A percentile compares a stretch with the other conserved stretches of the same genome.
phyloP scores from a whole-genome alignment of 78 protist species.

The Goniomonas avonlea region DNA sequence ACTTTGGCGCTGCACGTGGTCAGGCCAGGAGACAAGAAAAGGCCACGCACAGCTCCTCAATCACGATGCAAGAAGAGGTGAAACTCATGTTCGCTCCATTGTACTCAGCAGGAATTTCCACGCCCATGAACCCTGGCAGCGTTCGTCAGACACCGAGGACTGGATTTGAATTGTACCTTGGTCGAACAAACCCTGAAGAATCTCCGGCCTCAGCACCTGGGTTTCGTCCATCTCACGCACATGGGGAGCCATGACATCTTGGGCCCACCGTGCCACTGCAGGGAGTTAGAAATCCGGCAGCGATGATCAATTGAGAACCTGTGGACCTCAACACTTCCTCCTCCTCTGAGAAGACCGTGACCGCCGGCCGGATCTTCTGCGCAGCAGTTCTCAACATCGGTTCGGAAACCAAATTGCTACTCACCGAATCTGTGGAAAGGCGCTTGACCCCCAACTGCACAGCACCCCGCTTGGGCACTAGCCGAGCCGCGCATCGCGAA shows the following conservation, averaged over 20 bases:
- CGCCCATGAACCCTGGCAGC: constrained; percentile 10
- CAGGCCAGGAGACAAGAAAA: no score
- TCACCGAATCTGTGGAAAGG: no score
- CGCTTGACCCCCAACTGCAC: no score
- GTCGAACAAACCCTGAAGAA: not conserved
- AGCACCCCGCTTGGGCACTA: no score
- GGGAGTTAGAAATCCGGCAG: no score
- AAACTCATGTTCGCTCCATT: constrained; percentile 10
- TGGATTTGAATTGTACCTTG: no score
- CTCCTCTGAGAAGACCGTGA: constrained; percentile 1
- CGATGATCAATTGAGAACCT: no score
- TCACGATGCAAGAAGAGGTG: constrained; percentile 10
- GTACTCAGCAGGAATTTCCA: constrained; percentile 1
- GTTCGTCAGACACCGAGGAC: no score
- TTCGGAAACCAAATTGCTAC: no score
- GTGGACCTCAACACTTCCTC: not conserved
- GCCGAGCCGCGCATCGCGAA: no score
- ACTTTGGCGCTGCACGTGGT: constrained; percentile 13
- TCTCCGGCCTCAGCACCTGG: not conserved
- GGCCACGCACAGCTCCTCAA: no score
- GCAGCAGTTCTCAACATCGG: no score
- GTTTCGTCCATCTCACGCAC: not conserved
- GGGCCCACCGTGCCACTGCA: not conserved
- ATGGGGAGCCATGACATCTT: not conserved
- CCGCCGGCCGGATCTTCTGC: not conserved